phyloP scores from a whole-genome alignment of 139 green algal genomes.

The Penium margaritaceum region DNA sequence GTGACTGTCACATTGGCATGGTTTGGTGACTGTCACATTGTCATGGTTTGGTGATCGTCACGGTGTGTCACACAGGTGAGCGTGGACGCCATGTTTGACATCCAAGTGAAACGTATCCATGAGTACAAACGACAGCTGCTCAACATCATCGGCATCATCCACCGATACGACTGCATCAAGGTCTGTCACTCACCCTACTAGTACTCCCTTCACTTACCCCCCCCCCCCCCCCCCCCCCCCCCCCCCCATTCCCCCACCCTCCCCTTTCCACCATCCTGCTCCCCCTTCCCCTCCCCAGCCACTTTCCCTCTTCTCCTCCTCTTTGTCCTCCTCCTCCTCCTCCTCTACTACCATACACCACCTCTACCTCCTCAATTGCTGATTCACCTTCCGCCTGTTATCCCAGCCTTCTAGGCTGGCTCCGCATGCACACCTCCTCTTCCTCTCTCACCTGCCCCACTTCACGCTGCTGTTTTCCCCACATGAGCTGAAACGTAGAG shows the following conservation, averaged over 20 bases:
- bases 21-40: too few species aligned
- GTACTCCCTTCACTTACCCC: neutral
- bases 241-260: neutral
- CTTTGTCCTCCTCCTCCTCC: neutral
- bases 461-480: too few species aligned
- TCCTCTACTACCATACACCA: neutral
- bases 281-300: neutral
- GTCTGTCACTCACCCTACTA: conserved; percentile 14
- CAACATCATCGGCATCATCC: conserved; percentile 77
- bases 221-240: neutral
- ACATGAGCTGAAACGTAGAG: too few species aligned
- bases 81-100: conserved; percentile 71
- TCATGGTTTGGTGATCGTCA: too few species aligned
- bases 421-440: too few species aligned
- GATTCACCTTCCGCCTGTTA: too few species aligned
- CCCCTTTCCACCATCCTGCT: neutral
- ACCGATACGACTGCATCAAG: conserved; percentile 76
- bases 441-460: too few species aligned
- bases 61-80: conserved; percentile 37
- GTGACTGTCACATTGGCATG: too few species aligned
- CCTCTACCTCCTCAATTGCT: too few species aligned
- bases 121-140: conserved; percentile 90
- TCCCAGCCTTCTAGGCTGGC: neutral
- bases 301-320: neutral
- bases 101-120: conserved; percentile 91